These are phyloP conservation scores for Hippophae rhamnoides DNA, from an alignment of 306 rosid species.

Conservation along the genomic window DNA sequence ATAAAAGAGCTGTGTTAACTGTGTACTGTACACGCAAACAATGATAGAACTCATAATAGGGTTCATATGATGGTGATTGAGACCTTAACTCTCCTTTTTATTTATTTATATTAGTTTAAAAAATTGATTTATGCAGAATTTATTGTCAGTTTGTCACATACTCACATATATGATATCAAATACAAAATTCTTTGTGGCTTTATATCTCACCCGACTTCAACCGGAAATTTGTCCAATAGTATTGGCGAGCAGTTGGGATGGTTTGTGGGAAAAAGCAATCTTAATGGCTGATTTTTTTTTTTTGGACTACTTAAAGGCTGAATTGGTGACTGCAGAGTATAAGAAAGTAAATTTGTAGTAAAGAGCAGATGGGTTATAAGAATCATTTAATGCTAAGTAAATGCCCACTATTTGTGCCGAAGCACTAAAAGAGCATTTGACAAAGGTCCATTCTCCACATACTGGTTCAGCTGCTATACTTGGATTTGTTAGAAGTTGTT, in stretches of 20 bases:
- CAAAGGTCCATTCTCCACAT: constrained; percentile 67
- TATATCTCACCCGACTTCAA: constrained; percentile 60
- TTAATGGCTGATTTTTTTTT: constrained; percentile 80
- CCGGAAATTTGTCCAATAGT: constrained; percentile 73
- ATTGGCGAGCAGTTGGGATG: constrained; percentile 83
- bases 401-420: constrained; percentile 64
- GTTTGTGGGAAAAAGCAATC: constrained; percentile 76
- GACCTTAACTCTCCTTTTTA: no score
- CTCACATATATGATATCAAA: no score
- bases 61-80: no score
- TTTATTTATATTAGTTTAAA: no score
- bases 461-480: constrained; percentile 50
- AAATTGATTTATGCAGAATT: no score
- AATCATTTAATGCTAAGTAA: constrained; percentile 7
- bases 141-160: no score
- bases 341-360: constrained; percentile 12
- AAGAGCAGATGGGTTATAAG: no score
- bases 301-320: constrained; percentile 63
- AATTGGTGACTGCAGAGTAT: constrained; percentile 67
- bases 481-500: constrained; percentile 30
- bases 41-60: no score
- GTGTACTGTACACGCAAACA: no score
- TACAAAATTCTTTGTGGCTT: background rate
- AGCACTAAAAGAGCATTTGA: constrained; percentile 77
- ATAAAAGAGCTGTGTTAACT: background rate